Evolutionary conservation across 164 flowering plant genomes (phyloP).

Genomic region (Platanus orientalis): DNA sequence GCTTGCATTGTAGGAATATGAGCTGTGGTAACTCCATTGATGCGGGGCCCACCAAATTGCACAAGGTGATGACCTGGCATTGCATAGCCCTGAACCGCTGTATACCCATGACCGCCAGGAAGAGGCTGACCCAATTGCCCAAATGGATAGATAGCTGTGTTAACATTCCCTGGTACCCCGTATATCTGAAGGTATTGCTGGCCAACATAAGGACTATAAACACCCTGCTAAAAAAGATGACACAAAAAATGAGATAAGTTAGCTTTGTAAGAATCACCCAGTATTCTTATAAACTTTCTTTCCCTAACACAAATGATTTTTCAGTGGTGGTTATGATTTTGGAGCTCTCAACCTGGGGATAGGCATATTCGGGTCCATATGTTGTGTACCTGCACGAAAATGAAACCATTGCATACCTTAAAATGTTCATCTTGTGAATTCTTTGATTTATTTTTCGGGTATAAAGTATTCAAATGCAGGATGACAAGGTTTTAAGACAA

Average conservation of each 20-base stretch:
- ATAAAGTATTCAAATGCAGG: too few relatives aligned
- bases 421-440: slow-evolving; percentile 7
- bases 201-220: slow-evolving; percentile 71
- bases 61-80: slow-evolving; percentile 78
- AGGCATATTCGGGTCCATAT: slow-evolving; percentile 76
- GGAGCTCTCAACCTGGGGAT: slow-evolving; percentile 61
- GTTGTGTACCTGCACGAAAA: slow-evolving; percentile 61
- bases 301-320: background rate
- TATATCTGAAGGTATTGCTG: slow-evolving; percentile 91
- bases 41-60: slow-evolving; percentile 66
- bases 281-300: background rate
- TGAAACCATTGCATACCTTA: slow-evolving; percentile 15
- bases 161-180: slow-evolving; percentile 73
- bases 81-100: slow-evolving; percentile 71
- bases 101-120: slow-evolving; percentile 64
- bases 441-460: background rate
- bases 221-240: slow-evolving; percentile 44
- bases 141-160: slow-evolving; percentile 61
- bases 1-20: slow-evolving; percentile 64
- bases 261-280: slow-evolving; percentile 1
- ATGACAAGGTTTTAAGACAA: too few relatives aligned
- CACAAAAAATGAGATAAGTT: background rate
- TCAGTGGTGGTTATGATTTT: background rate
- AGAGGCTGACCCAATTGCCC: slow-evolving; percentile 66
- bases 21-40: slow-evolving; percentile 61